These are phyloP conservation scores for Oryza meyeriana DNA, from an alignment of 176 grass and related monocot genomes.

Conservation along the genomic window DNA sequence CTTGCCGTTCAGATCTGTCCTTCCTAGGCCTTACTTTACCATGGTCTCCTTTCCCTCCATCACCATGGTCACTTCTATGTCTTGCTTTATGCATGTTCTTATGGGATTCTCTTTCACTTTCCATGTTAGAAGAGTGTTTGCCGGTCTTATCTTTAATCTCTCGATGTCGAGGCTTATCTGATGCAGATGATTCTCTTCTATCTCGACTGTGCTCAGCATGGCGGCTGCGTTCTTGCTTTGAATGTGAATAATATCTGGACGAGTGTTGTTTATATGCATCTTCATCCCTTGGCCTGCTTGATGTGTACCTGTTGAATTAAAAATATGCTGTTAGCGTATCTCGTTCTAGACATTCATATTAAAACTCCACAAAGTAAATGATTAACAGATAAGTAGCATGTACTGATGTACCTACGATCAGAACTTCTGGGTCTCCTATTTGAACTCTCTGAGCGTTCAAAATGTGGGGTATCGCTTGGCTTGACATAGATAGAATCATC, in stretches of 20 bases:
- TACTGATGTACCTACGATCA: conserved; percentile 47
- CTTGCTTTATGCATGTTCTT: conserved; percentile 39
- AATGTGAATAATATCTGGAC: conserved; percentile 44
- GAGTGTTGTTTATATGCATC: conserved; percentile 12
- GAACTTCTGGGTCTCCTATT: conserved; percentile 49
- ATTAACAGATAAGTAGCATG: conserved; percentile 23
- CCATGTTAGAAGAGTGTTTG: conserved; percentile 26
- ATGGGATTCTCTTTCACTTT: conserved; percentile 28
- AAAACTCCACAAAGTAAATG: conserved; percentile 21
- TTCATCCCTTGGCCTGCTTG: conserved; percentile 37
- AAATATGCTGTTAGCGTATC: conserved; percentile 7
- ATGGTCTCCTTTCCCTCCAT: conserved; percentile 16
- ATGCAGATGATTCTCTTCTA: conserved; percentile 41
- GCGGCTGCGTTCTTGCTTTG: conserved; percentile 29
- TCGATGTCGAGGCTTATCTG: conserved; percentile 21
- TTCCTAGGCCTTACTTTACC: conserved; percentile 30
- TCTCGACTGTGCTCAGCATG: conserved; percentile 27
- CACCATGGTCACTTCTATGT: conserved; percentile 19
- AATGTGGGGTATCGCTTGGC: conserved; percentile 26
- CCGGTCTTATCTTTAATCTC: conserved; percentile 31
- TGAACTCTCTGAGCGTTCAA: conserved; percentile 41
- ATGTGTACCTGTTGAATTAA: conserved; percentile 39
- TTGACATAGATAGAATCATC: conserved; percentile 49
- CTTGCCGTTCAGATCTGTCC: conserved; percentile 20
- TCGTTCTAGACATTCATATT: neutral